phyloP scores from a whole-genome alignment of 805 yeast genomes.

The Clavispora vitiphila region DNA sequence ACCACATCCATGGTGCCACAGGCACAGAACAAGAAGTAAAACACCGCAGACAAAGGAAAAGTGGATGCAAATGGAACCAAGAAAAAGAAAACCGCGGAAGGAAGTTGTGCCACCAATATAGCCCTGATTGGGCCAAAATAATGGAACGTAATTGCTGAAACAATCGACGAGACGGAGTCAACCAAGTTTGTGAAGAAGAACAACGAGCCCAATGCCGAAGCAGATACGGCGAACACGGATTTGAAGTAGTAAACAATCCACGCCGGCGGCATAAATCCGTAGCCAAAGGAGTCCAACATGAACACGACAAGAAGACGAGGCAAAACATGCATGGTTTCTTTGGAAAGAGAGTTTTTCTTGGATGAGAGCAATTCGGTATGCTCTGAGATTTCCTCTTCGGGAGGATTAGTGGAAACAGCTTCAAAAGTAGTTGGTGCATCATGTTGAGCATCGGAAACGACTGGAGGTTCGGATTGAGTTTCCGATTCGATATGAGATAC shows the following conservation, averaged over 20 bases:
- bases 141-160: constrained; percentile 68
- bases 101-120: constrained; percentile 68
- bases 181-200: constrained; percentile 61
- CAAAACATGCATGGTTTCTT: constrained; percentile 38
- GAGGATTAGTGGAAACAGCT: no score
- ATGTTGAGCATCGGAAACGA: neutral
- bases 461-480: neutral
- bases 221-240: constrained; percentile 46
- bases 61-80: constrained; percentile 23
- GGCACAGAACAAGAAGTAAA: constrained; percentile 43
- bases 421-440: neutral
- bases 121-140: constrained; percentile 74
- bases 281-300: constrained; percentile 82
- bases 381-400: neutral
- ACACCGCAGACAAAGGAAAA: constrained; percentile 43
- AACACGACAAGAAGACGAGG: constrained; percentile 54
- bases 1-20: constrained; percentile 86
- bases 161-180: constrained; percentile 66
- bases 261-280: constrained; percentile 82
- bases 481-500: neutral
- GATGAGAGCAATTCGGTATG: neutral
- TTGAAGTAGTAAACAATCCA: constrained; percentile 85
- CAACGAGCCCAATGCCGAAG: constrained; percentile 58
- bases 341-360: neutral
- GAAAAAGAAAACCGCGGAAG: constrained; percentile 64